Evolutionary conservation across 1,139 yeast species (phyloP).

Genomic region (Sugiyamaella xylanicola): DNA sequence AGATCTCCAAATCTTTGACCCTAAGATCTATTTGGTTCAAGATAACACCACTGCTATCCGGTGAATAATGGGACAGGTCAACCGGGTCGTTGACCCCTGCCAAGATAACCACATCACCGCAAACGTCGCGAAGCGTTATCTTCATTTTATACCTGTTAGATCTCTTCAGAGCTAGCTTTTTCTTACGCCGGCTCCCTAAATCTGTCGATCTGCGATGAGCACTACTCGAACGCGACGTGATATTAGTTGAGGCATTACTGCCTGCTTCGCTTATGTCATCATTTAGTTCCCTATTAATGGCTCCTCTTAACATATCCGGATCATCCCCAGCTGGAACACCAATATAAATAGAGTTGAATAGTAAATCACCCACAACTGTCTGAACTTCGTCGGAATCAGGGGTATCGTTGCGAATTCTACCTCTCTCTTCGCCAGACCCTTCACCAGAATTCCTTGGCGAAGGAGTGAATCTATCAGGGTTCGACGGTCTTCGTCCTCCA

Average conservation of each 20-base stretch:
- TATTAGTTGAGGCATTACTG: constrained; percentile 24
- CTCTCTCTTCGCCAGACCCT: constrained; percentile 18
- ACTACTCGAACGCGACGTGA: constrained; percentile 19
- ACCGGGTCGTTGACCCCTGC: constrained; percentile 46
- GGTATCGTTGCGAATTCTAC: constrained; percentile 21
- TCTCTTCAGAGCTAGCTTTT: constrained; percentile 57
- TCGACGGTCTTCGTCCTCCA: constrained; percentile 3
- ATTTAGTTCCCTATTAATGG: constrained; percentile 54
- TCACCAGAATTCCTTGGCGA: constrained; percentile 8
- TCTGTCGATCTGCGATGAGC: constrained; percentile 10
- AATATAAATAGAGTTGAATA: constrained; percentile 74
- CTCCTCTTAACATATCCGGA: constrained; percentile 52
- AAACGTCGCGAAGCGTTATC: constrained; percentile 58
- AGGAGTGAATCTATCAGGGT: constrained; percentile 9
- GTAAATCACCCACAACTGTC: constrained; percentile 58
- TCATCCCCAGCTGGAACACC: constrained; percentile 57
- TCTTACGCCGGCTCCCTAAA: constrained; percentile 7
- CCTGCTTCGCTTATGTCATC: constrained; percentile 39
- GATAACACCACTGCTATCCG: constrained; percentile 10
- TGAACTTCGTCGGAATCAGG: constrained; percentile 34
- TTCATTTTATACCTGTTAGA: constrained; percentile 65
- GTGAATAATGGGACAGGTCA: not conserved
- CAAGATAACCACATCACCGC: constrained; percentile 50
- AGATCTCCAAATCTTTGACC: constrained; percentile 59
- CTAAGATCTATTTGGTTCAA: constrained; percentile 40